phyloP scores from a whole-genome alignment of 2,329 filamentous ascomycete genomes.

The Aspergillus alliaceus region DNA sequence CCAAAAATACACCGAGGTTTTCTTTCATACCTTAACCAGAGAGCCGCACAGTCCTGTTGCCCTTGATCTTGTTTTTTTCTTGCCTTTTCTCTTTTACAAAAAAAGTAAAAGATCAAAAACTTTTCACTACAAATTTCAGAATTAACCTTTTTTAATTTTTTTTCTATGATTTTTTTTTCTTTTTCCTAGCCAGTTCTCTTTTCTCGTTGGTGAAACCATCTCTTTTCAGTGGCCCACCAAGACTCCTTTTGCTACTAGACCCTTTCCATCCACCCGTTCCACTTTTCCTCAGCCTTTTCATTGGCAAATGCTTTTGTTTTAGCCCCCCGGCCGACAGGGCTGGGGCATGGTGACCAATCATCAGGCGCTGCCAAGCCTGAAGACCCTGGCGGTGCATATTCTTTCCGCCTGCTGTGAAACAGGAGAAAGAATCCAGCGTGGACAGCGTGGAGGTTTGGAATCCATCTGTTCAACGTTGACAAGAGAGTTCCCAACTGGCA shows the following conservation, averaged over 20 bases:
- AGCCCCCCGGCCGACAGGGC: background rate
- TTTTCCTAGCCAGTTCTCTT: no score
- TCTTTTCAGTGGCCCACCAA: background rate
- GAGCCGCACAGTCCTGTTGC: background rate
- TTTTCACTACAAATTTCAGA: no score
- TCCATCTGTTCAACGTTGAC: background rate
- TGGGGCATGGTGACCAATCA: background rate
- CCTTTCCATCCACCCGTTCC: background rate
- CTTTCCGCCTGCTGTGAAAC: background rate
- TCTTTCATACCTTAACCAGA: background rate
- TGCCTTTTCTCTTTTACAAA: background rate
- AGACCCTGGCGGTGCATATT: slow-evolving; percentile 1
- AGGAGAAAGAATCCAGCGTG: background rate
- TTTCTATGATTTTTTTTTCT: background rate
- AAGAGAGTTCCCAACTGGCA: background rate
- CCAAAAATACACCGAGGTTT: background rate
- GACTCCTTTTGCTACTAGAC: background rate
- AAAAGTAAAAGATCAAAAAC: no score
- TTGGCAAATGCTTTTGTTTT: background rate
- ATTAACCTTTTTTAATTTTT: background rate
- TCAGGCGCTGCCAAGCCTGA: background rate
- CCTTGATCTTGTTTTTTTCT: background rate
- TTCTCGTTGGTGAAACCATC: background rate
- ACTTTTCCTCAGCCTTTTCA: background rate
- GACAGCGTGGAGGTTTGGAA: background rate